Conservation (phyloP, 2,329 filamentous ascomycete genomes). For the Magnaporthales sp. region DNA sequence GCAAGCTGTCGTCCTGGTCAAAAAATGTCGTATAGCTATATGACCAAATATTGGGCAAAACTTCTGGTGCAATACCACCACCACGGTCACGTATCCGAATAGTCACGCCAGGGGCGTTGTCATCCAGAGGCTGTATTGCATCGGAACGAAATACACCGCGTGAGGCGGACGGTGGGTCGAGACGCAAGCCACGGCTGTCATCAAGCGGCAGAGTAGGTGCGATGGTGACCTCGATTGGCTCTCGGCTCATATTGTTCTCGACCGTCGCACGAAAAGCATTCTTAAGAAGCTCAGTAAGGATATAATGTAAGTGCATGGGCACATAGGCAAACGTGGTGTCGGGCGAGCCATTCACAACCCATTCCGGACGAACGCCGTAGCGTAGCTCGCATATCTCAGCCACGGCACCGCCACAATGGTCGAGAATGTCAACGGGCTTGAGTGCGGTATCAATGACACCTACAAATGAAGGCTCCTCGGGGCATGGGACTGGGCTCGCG, state of each 20-base stretch:
- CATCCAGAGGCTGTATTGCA: conserved; percentile 48
- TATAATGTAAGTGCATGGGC: conserved; percentile 94
- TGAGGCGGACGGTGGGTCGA: conserved; percentile 26
- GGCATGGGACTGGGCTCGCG: conserved; percentile 39
- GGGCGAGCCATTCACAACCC: conserved; percentile 76
- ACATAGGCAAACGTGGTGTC: conserved; percentile 89
- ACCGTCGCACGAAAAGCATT: conserved; percentile 93
- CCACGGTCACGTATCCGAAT: conserved; percentile 95
- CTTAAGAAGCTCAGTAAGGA: conserved; percentile 91
- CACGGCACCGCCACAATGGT: conserved; percentile 81
- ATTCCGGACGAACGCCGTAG: conserved; percentile 77
- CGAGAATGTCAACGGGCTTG: conserved; percentile 70
- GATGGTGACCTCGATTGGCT: conserved; percentile 88
- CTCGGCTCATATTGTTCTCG: conserved; percentile 68
- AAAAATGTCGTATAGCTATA: conserved; percentile 96
- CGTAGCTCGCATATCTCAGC: conserved; percentile 95
- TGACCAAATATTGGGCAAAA: conserved; percentile 84
- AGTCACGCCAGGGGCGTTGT: conserved; percentile 74
- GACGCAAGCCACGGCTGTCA: conserved; percentile 19
- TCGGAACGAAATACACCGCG: conserved; percentile 31
- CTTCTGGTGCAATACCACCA: conserved; percentile 79
- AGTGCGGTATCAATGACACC: conserved; percentile 88
- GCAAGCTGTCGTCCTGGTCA: conserved; percentile 43
- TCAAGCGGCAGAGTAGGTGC: conserved; percentile 51
- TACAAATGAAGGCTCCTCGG: conserved; percentile 61